phyloP scores from a whole-genome alignment of 495 filamentous ascomycete genomes.

The Aspergillus biplanus region DNA sequence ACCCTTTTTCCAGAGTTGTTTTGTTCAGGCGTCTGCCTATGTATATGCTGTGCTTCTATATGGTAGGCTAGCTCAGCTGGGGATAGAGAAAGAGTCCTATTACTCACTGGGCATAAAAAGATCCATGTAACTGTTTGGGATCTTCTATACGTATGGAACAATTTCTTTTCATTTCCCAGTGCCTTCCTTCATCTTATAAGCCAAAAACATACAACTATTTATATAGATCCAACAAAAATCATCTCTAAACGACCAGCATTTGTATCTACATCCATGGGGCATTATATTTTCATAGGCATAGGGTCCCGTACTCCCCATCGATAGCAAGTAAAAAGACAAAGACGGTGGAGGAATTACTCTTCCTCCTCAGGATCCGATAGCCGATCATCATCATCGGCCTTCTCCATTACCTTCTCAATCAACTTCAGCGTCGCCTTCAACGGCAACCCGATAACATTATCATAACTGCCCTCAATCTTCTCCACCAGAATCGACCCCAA shows the following conservation, averaged over 20 bases:
- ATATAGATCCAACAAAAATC: background rate
- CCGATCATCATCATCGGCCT: constrained; percentile 58
- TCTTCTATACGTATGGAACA: background rate
- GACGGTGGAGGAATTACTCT: constrained; percentile 3
- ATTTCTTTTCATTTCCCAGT: background rate
- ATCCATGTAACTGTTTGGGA: constrained; percentile 24
- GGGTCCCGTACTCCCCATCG: background rate
- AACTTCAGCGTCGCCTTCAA: constrained; percentile 77
- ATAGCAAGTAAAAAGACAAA: constrained; percentile 1
- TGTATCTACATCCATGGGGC: background rate
- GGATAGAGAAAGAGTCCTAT: constrained; percentile 23
- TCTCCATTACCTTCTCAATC: constrained; percentile 77
- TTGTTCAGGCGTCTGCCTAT: constrained; percentile 44
- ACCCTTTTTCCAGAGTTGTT: constrained; percentile 21
- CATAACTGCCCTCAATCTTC: constrained; percentile 82
- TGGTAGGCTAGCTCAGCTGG: constrained; percentile 32
- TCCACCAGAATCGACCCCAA: constrained; percentile 84
- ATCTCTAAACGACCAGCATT: constrained; percentile 14
- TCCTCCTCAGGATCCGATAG: constrained; percentile 34
- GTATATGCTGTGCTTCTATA: constrained; percentile 42
- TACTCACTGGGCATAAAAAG: constrained; percentile 26
- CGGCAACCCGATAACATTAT: constrained; percentile 97
- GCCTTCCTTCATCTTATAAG: background rate
- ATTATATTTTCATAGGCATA: background rate
- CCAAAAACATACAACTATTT: background rate